phyloP scores from a whole-genome alignment of 2,329 filamentous ascomycete species.

The Neospermospora avenae region DNA sequence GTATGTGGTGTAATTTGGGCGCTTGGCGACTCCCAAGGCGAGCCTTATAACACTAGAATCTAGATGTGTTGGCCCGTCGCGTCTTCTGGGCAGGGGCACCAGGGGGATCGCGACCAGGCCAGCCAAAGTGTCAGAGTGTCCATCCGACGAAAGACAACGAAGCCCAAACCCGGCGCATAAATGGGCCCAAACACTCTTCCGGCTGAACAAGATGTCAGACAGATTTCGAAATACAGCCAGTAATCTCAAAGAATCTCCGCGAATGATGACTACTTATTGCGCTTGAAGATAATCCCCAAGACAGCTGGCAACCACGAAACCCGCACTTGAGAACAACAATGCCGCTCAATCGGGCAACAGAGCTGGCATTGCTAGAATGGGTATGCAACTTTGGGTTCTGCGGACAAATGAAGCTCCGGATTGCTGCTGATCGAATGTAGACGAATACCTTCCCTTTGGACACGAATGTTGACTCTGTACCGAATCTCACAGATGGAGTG shows the following conservation, averaged over 20 bases:
- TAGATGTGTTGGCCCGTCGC: not conserved
- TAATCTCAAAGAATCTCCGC: not conserved
- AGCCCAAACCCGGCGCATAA: not conserved
- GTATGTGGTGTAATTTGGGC: too few relatives aligned
- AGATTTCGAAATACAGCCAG: conserved; percentile 11
- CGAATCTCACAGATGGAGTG: conserved; percentile 36
- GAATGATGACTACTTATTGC: not conserved
- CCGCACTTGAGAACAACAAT: conserved; percentile 14
- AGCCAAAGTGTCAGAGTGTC: not conserved
- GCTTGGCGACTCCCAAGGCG: too few relatives aligned
- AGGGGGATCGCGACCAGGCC: not conserved
- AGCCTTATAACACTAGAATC: not conserved
- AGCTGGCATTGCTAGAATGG: conserved; percentile 55
- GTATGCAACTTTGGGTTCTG: conserved; percentile 36
- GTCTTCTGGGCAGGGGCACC: not conserved
- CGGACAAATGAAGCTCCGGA: not conserved
- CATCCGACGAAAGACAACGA: not conserved
- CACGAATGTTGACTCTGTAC: conserved; percentile 29
- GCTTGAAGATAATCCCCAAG: conserved; percentile 4
- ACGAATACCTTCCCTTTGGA: conserved; percentile 37
- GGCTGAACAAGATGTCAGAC: conserved; percentile 18
- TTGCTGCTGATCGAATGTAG: conserved; percentile 27
- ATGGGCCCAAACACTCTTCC: conserved; percentile 10
- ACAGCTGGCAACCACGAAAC: not conserved
- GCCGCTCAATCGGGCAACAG: conserved; percentile 39